Conservation (phyloP, 1,284 basidiomycete species). For the Entoloma clypeatum region DNA sequence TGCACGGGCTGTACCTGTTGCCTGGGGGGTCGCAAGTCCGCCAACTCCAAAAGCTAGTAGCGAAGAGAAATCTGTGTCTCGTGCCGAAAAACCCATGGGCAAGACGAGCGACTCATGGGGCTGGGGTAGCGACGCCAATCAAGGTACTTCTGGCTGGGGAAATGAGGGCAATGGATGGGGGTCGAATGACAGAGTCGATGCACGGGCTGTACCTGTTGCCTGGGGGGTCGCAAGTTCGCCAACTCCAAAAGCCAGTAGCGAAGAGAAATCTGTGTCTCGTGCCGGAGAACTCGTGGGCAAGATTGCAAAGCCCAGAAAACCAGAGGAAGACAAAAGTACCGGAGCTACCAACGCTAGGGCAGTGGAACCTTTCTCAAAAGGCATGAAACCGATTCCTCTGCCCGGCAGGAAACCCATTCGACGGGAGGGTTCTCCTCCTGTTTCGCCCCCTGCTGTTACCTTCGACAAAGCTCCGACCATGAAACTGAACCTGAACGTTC, state of each 20-base stretch:
- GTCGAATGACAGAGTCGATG: background rate
- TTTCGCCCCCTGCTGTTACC: background rate
- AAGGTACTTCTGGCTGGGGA: slow-evolving; percentile 6
- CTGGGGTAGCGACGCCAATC: slow-evolving; percentile 1
- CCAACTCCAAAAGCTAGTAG: too few species aligned
- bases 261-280: too few species aligned
- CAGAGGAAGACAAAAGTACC: slow-evolving; percentile 1
- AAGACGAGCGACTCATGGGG: background rate
- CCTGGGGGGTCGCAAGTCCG: too few species aligned
- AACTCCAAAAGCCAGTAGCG: too few species aligned
- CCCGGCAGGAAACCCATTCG: slow-evolving; percentile 6
- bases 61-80: too few species aligned
- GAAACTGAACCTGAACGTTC: slow-evolving; percentile 6
- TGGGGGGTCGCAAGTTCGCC: too few species aligned
- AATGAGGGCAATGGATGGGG: slow-evolving; percentile 5
- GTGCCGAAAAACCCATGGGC: too few species aligned
- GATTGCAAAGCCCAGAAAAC: background rate
- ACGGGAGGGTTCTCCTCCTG: too few species aligned
- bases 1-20: too few species aligned
- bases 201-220: too few species aligned
- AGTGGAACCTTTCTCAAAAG: background rate
- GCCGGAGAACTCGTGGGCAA: too few species aligned
- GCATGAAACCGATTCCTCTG: background rate
- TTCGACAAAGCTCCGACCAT: background rate
- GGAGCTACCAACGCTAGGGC: slow-evolving; percentile 1